These are phyloP conservation scores for Incumbomyces lentus DNA, from an alignment of 2,329 filamentous ascomycete genomes.

Conservation along the genomic window DNA sequence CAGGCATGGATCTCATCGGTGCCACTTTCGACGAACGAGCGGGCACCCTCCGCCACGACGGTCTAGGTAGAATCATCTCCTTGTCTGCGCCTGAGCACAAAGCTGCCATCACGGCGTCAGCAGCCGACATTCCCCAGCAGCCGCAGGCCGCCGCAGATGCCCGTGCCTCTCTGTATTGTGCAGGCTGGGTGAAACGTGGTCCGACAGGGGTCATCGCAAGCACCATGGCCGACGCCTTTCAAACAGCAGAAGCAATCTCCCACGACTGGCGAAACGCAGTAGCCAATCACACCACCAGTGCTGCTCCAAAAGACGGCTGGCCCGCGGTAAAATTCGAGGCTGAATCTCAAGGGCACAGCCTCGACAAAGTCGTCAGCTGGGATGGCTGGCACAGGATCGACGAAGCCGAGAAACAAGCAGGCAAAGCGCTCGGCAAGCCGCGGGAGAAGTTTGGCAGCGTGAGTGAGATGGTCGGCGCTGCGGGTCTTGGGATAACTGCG, in stretches of 20 bases:
- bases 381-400: slow-evolving; percentile 80
- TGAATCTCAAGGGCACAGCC: slow-evolving; percentile 39
- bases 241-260: slow-evolving; percentile 71
- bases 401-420: slow-evolving; percentile 58
- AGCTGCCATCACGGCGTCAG: slow-evolving; percentile 8
- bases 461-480: slow-evolving; percentile 45
- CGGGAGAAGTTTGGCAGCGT: slow-evolving; percentile 57
- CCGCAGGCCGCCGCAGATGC: slow-evolving; percentile 23
- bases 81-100: slow-evolving; percentile 7
- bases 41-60: slow-evolving; percentile 76
- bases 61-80: slow-evolving; percentile 57
- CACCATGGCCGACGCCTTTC: slow-evolving; percentile 91
- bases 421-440: slow-evolving; percentile 59
- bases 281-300: slow-evolving; percentile 11
- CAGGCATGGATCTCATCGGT: slow-evolving; percentile 61
- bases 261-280: slow-evolving; percentile 53
- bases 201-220: slow-evolving; percentile 92
- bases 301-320: slow-evolving; percentile 54
- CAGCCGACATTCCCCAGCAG: slow-evolving; percentile 30
- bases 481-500: slow-evolving; percentile 18
- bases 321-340: slow-evolving; percentile 58
- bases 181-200: slow-evolving; percentile 92
- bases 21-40: slow-evolving; percentile 65
- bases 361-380: slow-evolving; percentile 60
- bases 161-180: slow-evolving; percentile 71